Base-by-base conservation (phyloP, 2,329 filamentous ascomycete species). In the Hypoxylon sp. region DNA sequence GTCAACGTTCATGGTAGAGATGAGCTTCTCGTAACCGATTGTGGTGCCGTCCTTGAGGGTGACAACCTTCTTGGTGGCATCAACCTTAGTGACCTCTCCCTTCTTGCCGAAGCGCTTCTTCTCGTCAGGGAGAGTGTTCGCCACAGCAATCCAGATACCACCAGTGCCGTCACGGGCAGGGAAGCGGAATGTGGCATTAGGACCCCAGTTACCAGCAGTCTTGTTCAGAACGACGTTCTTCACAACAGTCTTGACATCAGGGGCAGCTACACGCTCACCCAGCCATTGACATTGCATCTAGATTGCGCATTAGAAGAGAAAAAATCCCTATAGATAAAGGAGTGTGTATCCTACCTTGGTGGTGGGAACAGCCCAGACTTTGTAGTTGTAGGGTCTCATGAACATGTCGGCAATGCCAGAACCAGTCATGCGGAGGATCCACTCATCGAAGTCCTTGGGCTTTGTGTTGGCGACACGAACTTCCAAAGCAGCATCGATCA, bases 311-410 rank as follows among this genome's bases (percentile, higher is more conserved):
- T 71, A 75, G 70, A 52, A 74, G 69, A 52, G 35, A 26, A 8
- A 1, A 44, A 8, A 26, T 29, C 11, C 39, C 29, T 11, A 26
- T 10, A 33, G 10, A 37, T 9, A 8, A 24, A 4, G 22, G 14
- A 22, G 19, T 3, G 14, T 22, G 5, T 44, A 53, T 53, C 86
- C 77, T 87, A 97, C 94, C 90, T 97, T 97, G 75, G 92, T 97
- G 63, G 95, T 98, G 66, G 96, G 96, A 76, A 98, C 95, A 70
- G 96, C 96, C 96, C 96, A 99, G 80, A 99, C 96, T 86, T 99
- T 99, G 91, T 91, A 99, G 90, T 99, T 99, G 88, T 99, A 99
- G 60, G 96, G 96, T 77, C 96, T 89, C 96, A 99, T 99, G 89
- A 99, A 99, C 76, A 95, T 87, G 81, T 99, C 90, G 74, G 94